Base-by-base conservation (phyloP, 495 filamentous ascomycete genomes). In the Tuber aestivum region DNA sequence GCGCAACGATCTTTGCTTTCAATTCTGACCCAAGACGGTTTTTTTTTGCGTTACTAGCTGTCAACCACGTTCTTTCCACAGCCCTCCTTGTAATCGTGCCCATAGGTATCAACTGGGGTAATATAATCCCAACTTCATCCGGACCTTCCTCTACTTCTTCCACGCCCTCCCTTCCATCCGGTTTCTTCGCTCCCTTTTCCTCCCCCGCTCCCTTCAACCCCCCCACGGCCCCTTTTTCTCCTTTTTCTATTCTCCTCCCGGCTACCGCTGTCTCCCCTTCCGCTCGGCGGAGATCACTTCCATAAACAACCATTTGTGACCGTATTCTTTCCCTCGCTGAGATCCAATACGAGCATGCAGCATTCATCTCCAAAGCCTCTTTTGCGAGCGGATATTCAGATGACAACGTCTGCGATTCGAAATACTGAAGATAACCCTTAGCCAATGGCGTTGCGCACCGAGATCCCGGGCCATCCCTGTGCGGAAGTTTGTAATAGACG, bases 71-170 rank as follows among this genome's bases (percentile, higher is more conserved):
- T 78, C 96, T 97, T 83, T 99, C 95, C 35, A 99, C 95, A 0
- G 95, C 94, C 77, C 95, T 90, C 50, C 95, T 89, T n/a, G 95
- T 99, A 74, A 99, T 92, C 27, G 95, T 99, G 21, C 95, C 95
- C 95, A 99, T 99, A 16, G 95, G 95, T 76, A 99, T 97, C 72
- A 99, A 85, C 81, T 99, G 95, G n/a, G 95, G 95, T n/a, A 99
- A 85, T 78, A 99, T 97, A 79, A 92, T 95, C 6, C 95, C 95
- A 14, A 88, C 74, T 76, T 38, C 75, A 50, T 69, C 77, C 71
- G 1, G 9, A 0, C 8, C n/a, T 32, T 61, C 50, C n/a, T 27
- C 56, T 20, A 3, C 56, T 7, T 77, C 72, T 75, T 74, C 73
- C 32, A 76, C 65, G 35, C 44, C 77, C 45, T 65, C 45, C 21